phyloP scores from a whole-genome alignment of 176 grass and related monocot species.

The Oryza nivara region DNA sequence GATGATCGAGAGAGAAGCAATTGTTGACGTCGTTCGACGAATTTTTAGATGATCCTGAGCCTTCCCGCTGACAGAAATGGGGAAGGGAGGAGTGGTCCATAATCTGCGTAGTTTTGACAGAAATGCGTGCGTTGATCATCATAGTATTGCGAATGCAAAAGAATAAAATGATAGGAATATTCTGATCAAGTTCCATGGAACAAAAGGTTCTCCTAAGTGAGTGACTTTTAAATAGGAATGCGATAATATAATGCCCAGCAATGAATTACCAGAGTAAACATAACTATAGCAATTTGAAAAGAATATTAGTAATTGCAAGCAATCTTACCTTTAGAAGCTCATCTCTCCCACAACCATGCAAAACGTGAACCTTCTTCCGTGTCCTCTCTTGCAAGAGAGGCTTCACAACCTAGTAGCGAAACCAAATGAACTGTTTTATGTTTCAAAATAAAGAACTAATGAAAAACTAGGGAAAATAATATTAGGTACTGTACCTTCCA shows the following conservation, averaged over 20 bases:
- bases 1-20: constrained; percentile 79
- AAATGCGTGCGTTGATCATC: background rate
- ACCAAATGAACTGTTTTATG: constrained; percentile 17
- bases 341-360: constrained; percentile 72
- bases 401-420: constrained; percentile 78
- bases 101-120: constrained; percentile 51
- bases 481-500: constrained; percentile 69
- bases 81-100: constrained; percentile 88
- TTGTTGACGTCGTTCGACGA: constrained; percentile 22
- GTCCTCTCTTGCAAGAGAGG: constrained; percentile 95
- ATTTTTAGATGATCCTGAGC: constrained; percentile 53
- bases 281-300: background rate
- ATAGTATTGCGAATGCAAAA: background rate
- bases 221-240: background rate
- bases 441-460: background rate
- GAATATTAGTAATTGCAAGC: background rate
- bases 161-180: background rate
- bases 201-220: background rate
- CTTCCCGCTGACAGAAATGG: constrained; percentile 75
- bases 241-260: constrained; percentile 14
- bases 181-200: background rate
- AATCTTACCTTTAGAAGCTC: constrained; percentile 82
- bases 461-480: constrained; percentile 1
- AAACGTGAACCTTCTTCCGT: constrained; percentile 82
- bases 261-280: background rate